Evolutionary conservation across 441 rosid species (phyloP), one percentile per base, ranked within the genome.

Genomic region (Jatropha podagrica): DNA sequence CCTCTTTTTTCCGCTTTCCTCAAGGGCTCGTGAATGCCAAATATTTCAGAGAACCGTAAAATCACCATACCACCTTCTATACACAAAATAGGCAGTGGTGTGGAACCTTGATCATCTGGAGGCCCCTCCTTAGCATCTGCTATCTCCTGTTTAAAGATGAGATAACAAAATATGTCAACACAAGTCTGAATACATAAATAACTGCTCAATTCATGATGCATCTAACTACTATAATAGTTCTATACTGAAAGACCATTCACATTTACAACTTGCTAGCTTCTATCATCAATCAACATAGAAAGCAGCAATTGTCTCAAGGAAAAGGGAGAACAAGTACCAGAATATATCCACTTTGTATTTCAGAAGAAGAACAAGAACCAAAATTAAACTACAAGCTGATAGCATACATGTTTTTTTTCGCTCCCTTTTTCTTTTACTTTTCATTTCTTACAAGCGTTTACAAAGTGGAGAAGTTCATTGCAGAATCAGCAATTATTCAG

Each of bases 11-110:
- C 86, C 44, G 77, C 82, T 82, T 81, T 92, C 90, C 86, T 89
- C 80, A 88, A 81, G 76, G 94, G 89, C 79, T 92, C 91, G 74
- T 89, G 94, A 74, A 91, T 87, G 75, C 95, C 97, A 88, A 96
- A 96, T 76, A 96, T 96, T 88, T 96, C 93, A 18, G 99, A 96
- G 86, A 96, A 94, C 65, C 90, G 88, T 82, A 94, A 85, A 75
- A 94, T 92, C 72, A 89, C 98, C 82, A 80, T 78, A 44, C 95
- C 97, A 88, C 90, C 94, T 86, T 96, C 97, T 76, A 89, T 78
- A 80, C 91, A 96, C 81, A 94, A 82, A 65, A 94, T 81, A 80
- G 99, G 98, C 76, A 96, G 85, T 23, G 93, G 90, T 23, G 93
- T 69, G 71, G 88, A 80, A 70, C 74, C 84, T 79, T 82, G 85